phyloP scores from a whole-genome alignment of 2,329 filamentous ascomycete species.

The Hirsutella rhossiliensis region DNA sequence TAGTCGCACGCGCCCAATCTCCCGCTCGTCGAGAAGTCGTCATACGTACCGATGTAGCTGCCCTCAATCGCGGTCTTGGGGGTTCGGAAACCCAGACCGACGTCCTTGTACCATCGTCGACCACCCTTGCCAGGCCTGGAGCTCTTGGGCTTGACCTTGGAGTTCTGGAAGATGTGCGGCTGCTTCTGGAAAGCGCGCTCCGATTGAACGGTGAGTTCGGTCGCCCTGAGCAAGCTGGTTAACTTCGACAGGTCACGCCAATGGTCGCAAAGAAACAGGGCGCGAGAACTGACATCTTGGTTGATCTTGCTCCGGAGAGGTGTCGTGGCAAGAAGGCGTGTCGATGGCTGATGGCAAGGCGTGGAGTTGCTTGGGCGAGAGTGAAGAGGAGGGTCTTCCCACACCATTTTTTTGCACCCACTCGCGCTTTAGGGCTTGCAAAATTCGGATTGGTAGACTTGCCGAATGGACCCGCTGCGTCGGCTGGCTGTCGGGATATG shows the following conservation, averaged over 20 bases:
- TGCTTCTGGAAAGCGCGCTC: slow-evolving; percentile 99
- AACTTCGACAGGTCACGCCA: slow-evolving; percentile 11
- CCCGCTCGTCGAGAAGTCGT: slow-evolving; percentile 1
- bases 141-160: slow-evolving; percentile 81
- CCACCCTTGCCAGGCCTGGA: slow-evolving; percentile 81
- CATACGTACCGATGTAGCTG: slow-evolving; percentile 89
- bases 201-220: slow-evolving; percentile 98
- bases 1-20: not conserved
- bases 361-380: slow-evolving; percentile 22
- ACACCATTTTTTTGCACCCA: slow-evolving; percentile 20
- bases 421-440: slow-evolving; percentile 26
- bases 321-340: slow-evolving; percentile 26
- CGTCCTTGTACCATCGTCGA: slow-evolving; percentile 96
- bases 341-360: slow-evolving; percentile 24
- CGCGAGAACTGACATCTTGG: slow-evolving; percentile 28
- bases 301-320: slow-evolving; percentile 26
- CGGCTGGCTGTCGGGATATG: not conserved
- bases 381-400: slow-evolving; percentile 23
- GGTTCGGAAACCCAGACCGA: slow-evolving; percentile 97
- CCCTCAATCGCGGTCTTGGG: slow-evolving; percentile 98
- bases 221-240: slow-evolving; percentile 59
- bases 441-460: slow-evolving; percentile 23
- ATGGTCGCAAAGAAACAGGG: slow-evolving; percentile 6
- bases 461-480: slow-evolving; percentile 12
- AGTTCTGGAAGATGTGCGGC: slow-evolving; percentile 99